Conservation (phyloP, 2,329 filamentous ascomycete genomes). For the Pseudogymnoascus sp. region DNA sequence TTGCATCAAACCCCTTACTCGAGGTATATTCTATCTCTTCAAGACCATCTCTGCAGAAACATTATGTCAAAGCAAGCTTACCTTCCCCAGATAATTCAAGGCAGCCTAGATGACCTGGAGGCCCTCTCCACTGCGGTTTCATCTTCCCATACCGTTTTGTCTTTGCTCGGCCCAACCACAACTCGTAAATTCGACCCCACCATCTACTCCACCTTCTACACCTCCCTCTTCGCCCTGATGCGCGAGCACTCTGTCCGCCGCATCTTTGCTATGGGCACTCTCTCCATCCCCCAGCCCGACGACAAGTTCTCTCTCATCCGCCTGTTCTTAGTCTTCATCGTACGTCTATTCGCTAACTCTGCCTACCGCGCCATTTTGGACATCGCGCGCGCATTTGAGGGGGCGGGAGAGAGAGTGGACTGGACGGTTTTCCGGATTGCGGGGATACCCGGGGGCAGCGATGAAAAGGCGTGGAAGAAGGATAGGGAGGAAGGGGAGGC, state of each 20-base stretch:
- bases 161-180: background rate
- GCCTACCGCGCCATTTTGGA: conserved; percentile 19
- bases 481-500: conserved; percentile 17
- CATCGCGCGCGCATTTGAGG: conserved; percentile 21
- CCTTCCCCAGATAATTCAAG: conserved; percentile 17
- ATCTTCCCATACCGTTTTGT: conserved; percentile 2
- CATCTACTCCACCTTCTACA: conserved; percentile 20
- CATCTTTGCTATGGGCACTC: conserved; percentile 23
- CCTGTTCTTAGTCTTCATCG: conserved; percentile 19
- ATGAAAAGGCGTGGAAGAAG: conserved; percentile 15
- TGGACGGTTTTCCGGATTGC: conserved; percentile 25
- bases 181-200: conserved; percentile 16
- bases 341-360: conserved; percentile 21
- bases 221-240: conserved; percentile 18
- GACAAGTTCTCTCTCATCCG: conserved; percentile 19
- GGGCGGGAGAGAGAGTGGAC: conserved; percentile 18
- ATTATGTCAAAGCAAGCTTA: conserved; percentile 21
- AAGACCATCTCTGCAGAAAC: conserved; percentile 19
- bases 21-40: conserved; percentile 11
- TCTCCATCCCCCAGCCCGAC: conserved; percentile 20
- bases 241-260: conserved; percentile 18
- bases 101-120: background rate
- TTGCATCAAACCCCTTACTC: conserved; percentile 18
- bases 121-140: conserved; percentile 24
- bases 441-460: conserved; percentile 8